These are phyloP conservation scores for Naganishia friedmannii DNA, from an alignment of 768 basidiomycete species.

Conservation along the genomic window DNA sequence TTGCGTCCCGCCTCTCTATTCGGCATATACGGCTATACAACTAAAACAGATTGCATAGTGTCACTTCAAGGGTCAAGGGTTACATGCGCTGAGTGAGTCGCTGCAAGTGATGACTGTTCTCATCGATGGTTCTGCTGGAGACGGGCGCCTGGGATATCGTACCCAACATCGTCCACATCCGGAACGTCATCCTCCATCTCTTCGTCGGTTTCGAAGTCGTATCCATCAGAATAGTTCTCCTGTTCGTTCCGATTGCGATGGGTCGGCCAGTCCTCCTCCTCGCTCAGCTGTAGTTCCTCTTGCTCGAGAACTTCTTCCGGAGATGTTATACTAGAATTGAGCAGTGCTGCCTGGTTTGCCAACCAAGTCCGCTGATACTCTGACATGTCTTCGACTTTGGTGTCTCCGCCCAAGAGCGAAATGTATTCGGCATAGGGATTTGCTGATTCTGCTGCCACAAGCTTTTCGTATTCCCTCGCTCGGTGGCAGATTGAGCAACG, in stretches of 20 bases:
- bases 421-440: slow-evolving; percentile 19
- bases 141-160: slow-evolving; percentile 14
- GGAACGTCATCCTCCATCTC: slow-evolving; percentile 12
- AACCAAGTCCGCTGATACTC: slow-evolving; percentile 10
- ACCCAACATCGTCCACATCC: slow-evolving; percentile 10
- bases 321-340: background rate
- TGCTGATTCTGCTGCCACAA: background rate
- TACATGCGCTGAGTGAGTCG: background rate
- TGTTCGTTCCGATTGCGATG: background rate
- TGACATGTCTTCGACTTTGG: slow-evolving; percentile 15
- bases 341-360: slow-evolving; percentile 19
- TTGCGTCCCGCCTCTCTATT: background rate
- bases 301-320: slow-evolving; percentile 8
- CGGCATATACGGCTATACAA: slow-evolving; percentile 6
- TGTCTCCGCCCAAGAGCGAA: slow-evolving; percentile 4
- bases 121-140: background rate
- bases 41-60: background rate
- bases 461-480: slow-evolving; percentile 22
- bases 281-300: slow-evolving; percentile 4
- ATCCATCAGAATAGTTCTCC: slow-evolving; percentile 9
- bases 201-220: slow-evolving; percentile 2
- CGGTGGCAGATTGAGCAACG: slow-evolving; percentile 10
- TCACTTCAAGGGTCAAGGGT: background rate
- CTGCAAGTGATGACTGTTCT: background rate
- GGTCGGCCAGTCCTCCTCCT: background rate